Base-by-base conservation (phyloP, 1,284 basidiomycete species). In the Malassezia slooffiae region DNA sequence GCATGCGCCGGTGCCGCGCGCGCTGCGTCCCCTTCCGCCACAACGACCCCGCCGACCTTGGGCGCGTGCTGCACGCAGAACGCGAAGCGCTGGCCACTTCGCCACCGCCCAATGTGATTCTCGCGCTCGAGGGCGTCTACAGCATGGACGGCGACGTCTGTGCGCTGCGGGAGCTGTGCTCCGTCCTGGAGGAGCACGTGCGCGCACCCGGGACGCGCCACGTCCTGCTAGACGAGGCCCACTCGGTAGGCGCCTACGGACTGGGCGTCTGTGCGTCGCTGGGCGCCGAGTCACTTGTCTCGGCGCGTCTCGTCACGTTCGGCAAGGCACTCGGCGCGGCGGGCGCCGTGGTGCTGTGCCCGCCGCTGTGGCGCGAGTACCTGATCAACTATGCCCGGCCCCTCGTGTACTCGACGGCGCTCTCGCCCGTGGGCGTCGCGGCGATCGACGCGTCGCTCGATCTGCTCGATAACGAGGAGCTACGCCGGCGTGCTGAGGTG, bases 141-240 rank as follows among this genome's bases (percentile, higher is more conserved):
- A 86, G 83, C 50, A 96, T 95, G 90, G 90, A 95, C 60, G 90
- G 90, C 13, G 90, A 88, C 35, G 76, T 90, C 47, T 78, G 84
- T 1, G 86, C 87, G 1, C 73, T 95, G 12, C 50, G 53, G 5
- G 75, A 78, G 26, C 80, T 93, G 42, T 75, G 80, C 12, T 74
- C 76, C 12, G 58, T 75, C 3, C 60, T 83, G 29, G 80, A 82
- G 28, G 70, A 74, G 19, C 55, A 77, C 19, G 75, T 86, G 27
- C 47, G 59, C 4, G 75, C 76, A 2, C 12, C 38, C 1, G n/a
- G 30, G 9, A 44, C 50, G 15, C 49, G 54, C 22, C 57, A 52
- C 34, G 50, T 58, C 10, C 68, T 88, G 10, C 81, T 89, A 0
- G 86, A 89, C 57, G 90, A 95, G 67, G 70, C 70, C 2, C 67